Base-by-base conservation (phyloP, 495 filamentous ascomycete genomes). In the Schizothecium vesticola region DNA sequence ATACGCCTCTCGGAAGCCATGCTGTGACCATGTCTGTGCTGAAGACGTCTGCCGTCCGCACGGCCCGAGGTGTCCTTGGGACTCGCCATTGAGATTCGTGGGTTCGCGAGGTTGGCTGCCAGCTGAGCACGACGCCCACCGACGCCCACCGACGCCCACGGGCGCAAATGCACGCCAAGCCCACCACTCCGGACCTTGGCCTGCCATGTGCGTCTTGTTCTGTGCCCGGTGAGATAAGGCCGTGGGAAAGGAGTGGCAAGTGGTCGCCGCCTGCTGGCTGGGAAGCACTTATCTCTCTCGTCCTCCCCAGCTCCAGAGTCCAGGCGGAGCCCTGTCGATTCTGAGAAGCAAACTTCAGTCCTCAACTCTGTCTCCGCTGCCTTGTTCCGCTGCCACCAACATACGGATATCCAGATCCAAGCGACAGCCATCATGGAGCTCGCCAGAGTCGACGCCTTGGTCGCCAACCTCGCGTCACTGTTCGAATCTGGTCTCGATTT, bases 401-500 rank as follows among this genome's bases (percentile, higher is more conserved):
- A 6, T 23, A 29, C 3, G 3, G 29, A 6, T 36, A 21, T 16
- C 24, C 51, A 24, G 57, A 65, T 21, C n/a, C 56, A 51, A 51
- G 33, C 43, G 43, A n/a, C 28, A 36, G 28, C 23, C n/a, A 29
- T 22, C 19, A 80, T 76, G 74, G 76, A 77, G 63, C 73, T 73
- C 56, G 69, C 69, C 59, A 75, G 75, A n/a, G 76, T 79, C 12
- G 69, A 72, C 67, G 69, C 65, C 55, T 66, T 77, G 59, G 73
- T 80, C 51, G 68, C 74, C 31, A 72, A 70, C 66, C 67, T 80
- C 9, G 67, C 70, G 12, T 69, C 71, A 26, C 72, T 74, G 9
- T 80, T 78, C 66, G 72, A 74, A 21, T 71, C 71, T 24, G 77
- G 76, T 10, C 73, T 80, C 12, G 75, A 78, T 55, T 75, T 74